Percentiles rank a stretch among this genome's conserved stretches.
Conservation (phyloP, 202 grass and related monocot genomes). For the Brachypodium distachyon region DNA sequence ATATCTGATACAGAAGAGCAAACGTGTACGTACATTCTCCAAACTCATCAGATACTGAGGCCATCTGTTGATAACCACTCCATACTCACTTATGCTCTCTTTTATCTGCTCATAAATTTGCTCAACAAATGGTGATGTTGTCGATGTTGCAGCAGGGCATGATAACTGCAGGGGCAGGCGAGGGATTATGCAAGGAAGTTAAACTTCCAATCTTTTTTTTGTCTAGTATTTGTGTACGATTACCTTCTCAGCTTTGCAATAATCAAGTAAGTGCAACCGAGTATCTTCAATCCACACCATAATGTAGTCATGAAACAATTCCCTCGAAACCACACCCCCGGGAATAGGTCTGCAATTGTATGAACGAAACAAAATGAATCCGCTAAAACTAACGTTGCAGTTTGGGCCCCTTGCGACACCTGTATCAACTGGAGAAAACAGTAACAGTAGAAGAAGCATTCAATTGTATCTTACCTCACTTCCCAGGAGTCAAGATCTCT, state of each 20-base stretch:
- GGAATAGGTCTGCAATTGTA: conserved; percentile 54
- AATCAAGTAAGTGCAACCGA: conserved; percentile 75
- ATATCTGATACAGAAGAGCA: conserved; percentile 8
- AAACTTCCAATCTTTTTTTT: conserved; percentile 15
- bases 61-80: conserved; percentile 94
- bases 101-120: conserved; percentile 84
- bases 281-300: conserved; percentile 94
- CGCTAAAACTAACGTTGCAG: background rate
- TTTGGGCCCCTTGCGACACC: background rate
- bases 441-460: background rate
- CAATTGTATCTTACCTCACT: conserved; percentile 57
- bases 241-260: conserved; percentile 94
- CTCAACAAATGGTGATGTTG: conserved; percentile 68
- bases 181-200: conserved; percentile 18
- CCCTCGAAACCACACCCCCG: conserved; percentile 81
- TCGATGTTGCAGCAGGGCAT: conserved; percentile 38
- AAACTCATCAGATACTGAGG: conserved; percentile 83
- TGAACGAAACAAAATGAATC: background rate
- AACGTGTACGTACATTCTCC: conserved; percentile 55
- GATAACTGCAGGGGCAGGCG: conserved; percentile 46
- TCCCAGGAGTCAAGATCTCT: conserved; percentile 83
- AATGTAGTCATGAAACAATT: conserved; percentile 85
- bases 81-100: conserved; percentile 76
- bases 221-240: background rate
- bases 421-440: background rate